Evolutionary conservation across 73 alveolate genomes (phyloP), one percentile per base, ranked within the genome.

Genomic region (Durusdinium trenchii): DNA sequence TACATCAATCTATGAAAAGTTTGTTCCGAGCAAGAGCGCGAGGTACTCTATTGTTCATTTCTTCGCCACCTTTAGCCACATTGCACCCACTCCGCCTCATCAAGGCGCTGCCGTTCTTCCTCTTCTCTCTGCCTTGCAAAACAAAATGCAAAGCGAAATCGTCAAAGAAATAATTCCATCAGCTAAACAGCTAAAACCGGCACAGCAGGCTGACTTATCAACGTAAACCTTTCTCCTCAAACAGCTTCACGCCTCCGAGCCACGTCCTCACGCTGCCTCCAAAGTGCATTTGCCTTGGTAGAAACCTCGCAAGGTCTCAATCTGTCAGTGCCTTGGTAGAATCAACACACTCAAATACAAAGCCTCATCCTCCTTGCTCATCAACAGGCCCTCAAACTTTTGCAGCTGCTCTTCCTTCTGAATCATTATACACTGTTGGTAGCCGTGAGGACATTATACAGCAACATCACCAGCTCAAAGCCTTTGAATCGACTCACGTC

Each of bases 261-360:
- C 62, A 90, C 96, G 43, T 90, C 73, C 47, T 90, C 96, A 12
- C 96, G 96, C 43, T 90, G 96, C 28, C 96, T 48, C 96, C 96
- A 90, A 14, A 90, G 78, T 12, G 75, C 62, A 52, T 90, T 90
- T 47, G 86, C 96, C 67, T 50, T 90, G 52, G 47, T 64, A 38
- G 96, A 90, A 71, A 90, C 86, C 96, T 90, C 36, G 47, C 84
- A 1, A 16, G 79, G n/a, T 23, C 28, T 30, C 48, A 35, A 50
- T 26, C 28, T 9, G 28, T 3, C 3, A 71, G 47, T 26, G 52
- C n/a, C n/a, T n/a, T n/a, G n/a, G n/a, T n/a, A n/a, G n/a, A n/a
- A n/a, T n/a, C n/a, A n/a, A 69, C 35, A 16, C 14, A 57, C 71
- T 16, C 14, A 69, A 69, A 1, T 10, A 10, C 46, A 16, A 0